A percentile compares a stretch with the other conserved stretches of the same genome.
These are phyloP conservation scores for Pelagophyceae sp. DNA, from an alignment of 352 stramenopile species.

Conservation along the genomic window DNA sequence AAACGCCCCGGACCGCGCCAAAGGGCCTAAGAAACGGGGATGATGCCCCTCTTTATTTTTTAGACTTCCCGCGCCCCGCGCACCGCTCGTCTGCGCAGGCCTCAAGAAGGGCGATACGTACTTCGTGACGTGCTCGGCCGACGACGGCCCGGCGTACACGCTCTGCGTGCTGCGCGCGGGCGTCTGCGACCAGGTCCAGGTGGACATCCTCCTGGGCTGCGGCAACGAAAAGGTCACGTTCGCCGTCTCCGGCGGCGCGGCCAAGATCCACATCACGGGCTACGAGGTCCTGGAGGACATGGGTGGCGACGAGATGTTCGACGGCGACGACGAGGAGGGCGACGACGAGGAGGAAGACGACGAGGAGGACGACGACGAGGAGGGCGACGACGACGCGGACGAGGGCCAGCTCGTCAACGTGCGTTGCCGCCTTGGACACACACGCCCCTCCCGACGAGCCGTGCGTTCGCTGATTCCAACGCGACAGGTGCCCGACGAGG, in stretches of 20 bases:
- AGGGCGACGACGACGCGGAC: neutral
- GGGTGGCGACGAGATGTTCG: neutral
- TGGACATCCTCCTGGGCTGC: conserved; percentile 1
- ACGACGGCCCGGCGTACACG: neutral
- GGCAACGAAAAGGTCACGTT: conserved; percentile 14
- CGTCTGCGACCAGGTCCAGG: neutral
- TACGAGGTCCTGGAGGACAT: conserved; percentile 20
- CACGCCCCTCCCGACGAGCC: no score
- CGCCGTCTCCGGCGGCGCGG: neutral
- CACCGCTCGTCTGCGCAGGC: neutral
- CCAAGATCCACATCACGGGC: conserved; percentile 19
- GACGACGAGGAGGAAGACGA: conserved; percentile 13
- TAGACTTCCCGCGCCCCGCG: no score
- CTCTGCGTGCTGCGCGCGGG: conserved; percentile 8
- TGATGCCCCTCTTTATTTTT: no score
- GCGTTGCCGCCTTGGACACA: no score
- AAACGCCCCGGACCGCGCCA: no score
- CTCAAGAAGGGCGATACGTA: conserved; percentile 15
- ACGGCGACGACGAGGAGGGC: neutral
- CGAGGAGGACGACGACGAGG: conserved; percentile 8
- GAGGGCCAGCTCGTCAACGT: neutral
- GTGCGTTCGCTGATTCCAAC: neutral
- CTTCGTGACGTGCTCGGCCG: neutral
- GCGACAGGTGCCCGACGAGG: conserved; percentile 6
- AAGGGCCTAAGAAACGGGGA: no score